Evolutionary conservation across 2,329 filamentous ascomycete genomes (phyloP), one percentile per base, ranked within the genome.

Genomic region (Periconia digitata): DNA sequence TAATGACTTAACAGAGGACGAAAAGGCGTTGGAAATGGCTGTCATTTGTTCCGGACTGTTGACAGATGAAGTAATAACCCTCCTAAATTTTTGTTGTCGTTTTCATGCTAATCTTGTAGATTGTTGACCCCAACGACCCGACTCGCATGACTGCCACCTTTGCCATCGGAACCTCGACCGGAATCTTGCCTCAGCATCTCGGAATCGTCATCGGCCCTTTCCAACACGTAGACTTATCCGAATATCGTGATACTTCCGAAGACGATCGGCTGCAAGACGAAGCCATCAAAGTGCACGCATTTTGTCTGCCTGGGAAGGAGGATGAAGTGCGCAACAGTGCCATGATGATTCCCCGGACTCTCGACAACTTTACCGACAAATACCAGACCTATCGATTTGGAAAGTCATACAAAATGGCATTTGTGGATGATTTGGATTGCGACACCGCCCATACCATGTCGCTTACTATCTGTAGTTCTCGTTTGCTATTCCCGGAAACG

Each of bases 151-250:
- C 90, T 2, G 89, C 94, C 66, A 89, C 87, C 0, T 99, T 97
- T 66, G 84, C 85, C 46, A 86, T 89, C 51, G 62, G 62, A 45
- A 56, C 81, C 82, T 50, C 84, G 87, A 43, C 40, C 20, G 45
- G 45, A 43, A 84, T 94, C 8, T 85, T 91, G 1, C 87, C 92
- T 1, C 88, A 92, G 53, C 92, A 97, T 67, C 85, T 99, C 55
- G 92, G 92, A 4, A 96, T 99, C 69, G 89, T 91, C 2, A 83
- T 97, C 47, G 94, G 95, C 0, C 94, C 95, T 0, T 99, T 99
- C 67, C 91, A 97, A 70, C 87, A 92, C 58, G 86, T 97, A 44
- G 90, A 96, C 64, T 78, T 99, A 5, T 87, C 90, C 2, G 89
- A 92, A 59, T 96, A 90, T 62, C 85, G 95, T 43, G 90, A 92